phyloP scores from a whole-genome alignment of 176 grass and related monocot species.

The Eragrostis nindensis region DNA sequence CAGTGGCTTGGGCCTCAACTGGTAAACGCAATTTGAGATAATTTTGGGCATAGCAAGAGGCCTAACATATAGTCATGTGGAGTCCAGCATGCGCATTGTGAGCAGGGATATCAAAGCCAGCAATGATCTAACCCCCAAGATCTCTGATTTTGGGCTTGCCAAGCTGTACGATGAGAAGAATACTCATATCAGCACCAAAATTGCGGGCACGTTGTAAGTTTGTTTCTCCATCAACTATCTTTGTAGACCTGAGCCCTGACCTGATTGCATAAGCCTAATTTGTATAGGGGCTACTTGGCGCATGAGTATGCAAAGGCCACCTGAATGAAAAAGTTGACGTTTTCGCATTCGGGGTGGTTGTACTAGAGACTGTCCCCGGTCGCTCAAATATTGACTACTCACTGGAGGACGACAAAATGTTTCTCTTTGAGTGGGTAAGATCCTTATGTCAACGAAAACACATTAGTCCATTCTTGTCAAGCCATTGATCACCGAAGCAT shows the following conservation, averaged over 20 bases:
- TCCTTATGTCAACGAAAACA: too few species aligned
- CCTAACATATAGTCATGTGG: constrained; percentile 65
- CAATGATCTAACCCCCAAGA: constrained; percentile 63
- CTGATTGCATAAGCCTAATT: neutral
- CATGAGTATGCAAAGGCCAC: constrained; percentile 67
- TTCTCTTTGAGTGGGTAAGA: constrained; percentile 62
- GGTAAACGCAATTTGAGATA: constrained; percentile 59
- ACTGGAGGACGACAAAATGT: constrained; percentile 40
- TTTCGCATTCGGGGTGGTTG: constrained; percentile 59
- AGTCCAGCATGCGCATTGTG: constrained; percentile 59
- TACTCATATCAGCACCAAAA: constrained; percentile 49
- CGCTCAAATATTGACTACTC: constrained; percentile 39
- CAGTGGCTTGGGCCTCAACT: constrained; percentile 45
- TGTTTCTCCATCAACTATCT: neutral
- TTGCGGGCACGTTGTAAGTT: constrained; percentile 69
- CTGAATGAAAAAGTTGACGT: constrained; percentile 65
- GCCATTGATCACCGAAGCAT: too few species aligned
- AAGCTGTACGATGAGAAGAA: constrained; percentile 66
- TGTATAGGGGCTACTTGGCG: constrained; percentile 57
- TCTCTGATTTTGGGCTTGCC: constrained; percentile 70
- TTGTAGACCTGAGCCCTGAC: neutral
- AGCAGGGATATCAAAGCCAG: constrained; percentile 74
- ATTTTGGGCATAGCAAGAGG: constrained; percentile 59
- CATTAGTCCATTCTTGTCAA: too few species aligned
- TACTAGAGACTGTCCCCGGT: constrained; percentile 53